Conservation (phyloP, 2,329 filamentous ascomycete genomes). For the Colletotrichum trifolii region DNA sequence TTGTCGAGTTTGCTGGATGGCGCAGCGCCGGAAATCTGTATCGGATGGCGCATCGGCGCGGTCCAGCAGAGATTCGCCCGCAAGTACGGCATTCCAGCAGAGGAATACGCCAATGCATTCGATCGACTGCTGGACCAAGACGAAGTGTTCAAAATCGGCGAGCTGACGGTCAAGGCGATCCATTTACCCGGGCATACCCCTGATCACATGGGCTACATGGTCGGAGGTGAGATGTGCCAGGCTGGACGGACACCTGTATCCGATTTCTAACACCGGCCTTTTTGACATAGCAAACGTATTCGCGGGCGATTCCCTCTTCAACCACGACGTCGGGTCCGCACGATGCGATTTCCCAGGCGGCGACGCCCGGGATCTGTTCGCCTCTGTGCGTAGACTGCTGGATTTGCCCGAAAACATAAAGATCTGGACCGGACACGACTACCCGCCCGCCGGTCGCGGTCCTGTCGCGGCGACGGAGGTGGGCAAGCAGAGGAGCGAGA, state of each 20-base stretch:
- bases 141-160: slow-evolving; percentile 56
- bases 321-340: slow-evolving; percentile 60
- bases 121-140: slow-evolving; percentile 56
- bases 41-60: slow-evolving; percentile 54
- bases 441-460: slow-evolving; percentile 50
- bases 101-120: slow-evolving; percentile 52
- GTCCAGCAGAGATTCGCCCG: slow-evolving; percentile 55
- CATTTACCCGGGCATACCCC: slow-evolving; percentile 61
- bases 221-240: slow-evolving; percentile 44
- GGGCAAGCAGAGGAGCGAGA: slow-evolving; percentile 54
- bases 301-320: slow-evolving; percentile 60
- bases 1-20: slow-evolving; percentile 43
- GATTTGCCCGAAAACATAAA: slow-evolving; percentile 54
- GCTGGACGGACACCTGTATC: not conserved
- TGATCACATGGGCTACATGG: slow-evolving; percentile 60
- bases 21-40: slow-evolving; percentile 47
- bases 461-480: slow-evolving; percentile 58
- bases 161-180: slow-evolving; percentile 49
- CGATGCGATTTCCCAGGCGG: slow-evolving; percentile 64
- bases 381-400: slow-evolving; percentile 56
- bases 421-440: slow-evolving; percentile 68
- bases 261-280: not conserved
- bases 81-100: slow-evolving; percentile 50
- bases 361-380: slow-evolving; percentile 54
- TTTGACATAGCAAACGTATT: slow-evolving; percentile 45